phyloP scores from a whole-genome alignment of 768 basidiomycete genomes.

The Lyophyllum decastes region DNA sequence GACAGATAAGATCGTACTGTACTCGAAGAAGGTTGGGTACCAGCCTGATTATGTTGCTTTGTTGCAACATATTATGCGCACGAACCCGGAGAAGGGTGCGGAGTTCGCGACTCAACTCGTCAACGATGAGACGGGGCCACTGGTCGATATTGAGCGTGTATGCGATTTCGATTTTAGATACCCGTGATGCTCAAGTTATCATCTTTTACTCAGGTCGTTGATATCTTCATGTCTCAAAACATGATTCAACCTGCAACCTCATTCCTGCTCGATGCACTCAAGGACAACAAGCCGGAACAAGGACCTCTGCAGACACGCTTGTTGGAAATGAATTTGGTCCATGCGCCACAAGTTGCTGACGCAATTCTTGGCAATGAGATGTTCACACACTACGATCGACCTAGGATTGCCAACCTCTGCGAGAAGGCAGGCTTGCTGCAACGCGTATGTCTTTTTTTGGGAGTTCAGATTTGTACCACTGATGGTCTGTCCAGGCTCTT shows the following conservation, averaged over 20 bases:
- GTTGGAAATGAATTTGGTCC: slow-evolving; percentile 95
- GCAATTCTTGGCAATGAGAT: slow-evolving; percentile 99
- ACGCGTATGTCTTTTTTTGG: slow-evolving; percentile 53
- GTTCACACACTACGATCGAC: slow-evolving; percentile 96
- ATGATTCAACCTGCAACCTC: slow-evolving; percentile 99
- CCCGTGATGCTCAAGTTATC: slow-evolving; percentile 1
- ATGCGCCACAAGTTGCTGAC: slow-evolving; percentile 98
- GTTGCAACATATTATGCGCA: slow-evolving; percentile 94
- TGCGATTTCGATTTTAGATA: slow-evolving; percentile 21
- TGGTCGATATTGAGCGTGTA: slow-evolving; percentile 92
- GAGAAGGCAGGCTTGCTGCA: slow-evolving; percentile 98
- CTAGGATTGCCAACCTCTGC: slow-evolving; percentile 95
- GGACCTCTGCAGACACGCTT: slow-evolving; percentile 94
- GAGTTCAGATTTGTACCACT: not conserved
- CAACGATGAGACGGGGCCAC: slow-evolving; percentile 89
- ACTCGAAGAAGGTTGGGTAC: slow-evolving; percentile 96
- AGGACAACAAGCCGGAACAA: slow-evolving; percentile 98
- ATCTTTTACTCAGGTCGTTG: slow-evolving; percentile 66
- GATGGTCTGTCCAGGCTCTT: slow-evolving; percentile 63
- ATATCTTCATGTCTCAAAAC: slow-evolving; percentile 99
- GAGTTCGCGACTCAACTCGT: slow-evolving; percentile 96
- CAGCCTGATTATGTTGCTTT: slow-evolving; percentile 90
- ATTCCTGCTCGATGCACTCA: slow-evolving; percentile 95
- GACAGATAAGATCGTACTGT: slow-evolving; percentile 96
- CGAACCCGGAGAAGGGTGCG: slow-evolving; percentile 95